phyloP scores from a whole-genome alignment of 140 eudicot species.

The Stevia rebaudiana region DNA sequence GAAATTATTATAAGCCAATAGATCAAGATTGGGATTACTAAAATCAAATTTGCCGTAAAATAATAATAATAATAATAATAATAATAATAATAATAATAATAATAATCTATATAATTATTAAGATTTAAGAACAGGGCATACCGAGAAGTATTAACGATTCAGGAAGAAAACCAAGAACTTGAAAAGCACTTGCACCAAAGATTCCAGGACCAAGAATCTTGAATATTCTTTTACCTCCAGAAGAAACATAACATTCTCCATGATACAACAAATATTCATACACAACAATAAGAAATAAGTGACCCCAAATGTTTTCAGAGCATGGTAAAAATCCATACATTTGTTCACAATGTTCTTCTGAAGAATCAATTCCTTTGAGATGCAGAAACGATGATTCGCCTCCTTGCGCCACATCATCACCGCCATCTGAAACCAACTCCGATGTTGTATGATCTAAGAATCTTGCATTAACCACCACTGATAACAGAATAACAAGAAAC shows the following conservation, averaged over 20 bases:
- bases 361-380: conserved; percentile 27
- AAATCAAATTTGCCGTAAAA: too few species aligned
- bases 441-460: conserved; percentile 22
- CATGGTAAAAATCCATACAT: conserved; percentile 65
- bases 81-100: neutral
- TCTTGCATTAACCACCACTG: conserved; percentile 32
- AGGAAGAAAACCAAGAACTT: conserved; percentile 46
- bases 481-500: conserved; percentile 13
- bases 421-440: conserved; percentile 39
- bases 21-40: too few species aligned
- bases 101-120: neutral
- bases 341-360: conserved; percentile 46
- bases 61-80: too few species aligned
- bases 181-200: conserved; percentile 60
- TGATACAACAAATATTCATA: conserved; percentile 45
- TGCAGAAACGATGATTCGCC: conserved; percentile 20
- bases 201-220: conserved; percentile 66
- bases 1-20: too few species aligned
- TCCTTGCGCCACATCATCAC: conserved; percentile 16
- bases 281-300: conserved; percentile 50
- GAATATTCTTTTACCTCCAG: conserved; percentile 49
- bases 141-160: conserved; percentile 59
- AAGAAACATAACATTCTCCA: conserved; percentile 42
- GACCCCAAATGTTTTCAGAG: conserved; percentile 39
- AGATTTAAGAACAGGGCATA: conserved; percentile 18